A percentile compares a stretch with the other conserved stretches of the same genome.
These are phyloP conservation scores for Neostapfia colusana DNA, from an alignment of 176 grass and related monocot genomes.

Conservation along the genomic window DNA sequence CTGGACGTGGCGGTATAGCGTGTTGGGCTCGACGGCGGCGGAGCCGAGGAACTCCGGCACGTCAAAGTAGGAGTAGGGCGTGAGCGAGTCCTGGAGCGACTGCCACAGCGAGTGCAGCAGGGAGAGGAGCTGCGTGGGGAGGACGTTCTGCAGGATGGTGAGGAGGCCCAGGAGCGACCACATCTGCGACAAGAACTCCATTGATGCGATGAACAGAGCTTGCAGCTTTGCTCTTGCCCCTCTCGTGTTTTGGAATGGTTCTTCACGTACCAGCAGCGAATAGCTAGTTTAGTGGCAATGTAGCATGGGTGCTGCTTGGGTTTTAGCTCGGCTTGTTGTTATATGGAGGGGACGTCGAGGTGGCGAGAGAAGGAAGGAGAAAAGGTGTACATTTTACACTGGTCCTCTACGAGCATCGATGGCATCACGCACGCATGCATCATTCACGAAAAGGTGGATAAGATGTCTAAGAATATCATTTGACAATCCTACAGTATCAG, in stretches of 20 bases:
- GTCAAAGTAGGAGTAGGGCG: conserved; percentile 96
- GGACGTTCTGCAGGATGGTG: conserved; percentile 96
- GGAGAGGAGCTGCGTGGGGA: conserved; percentile 82
- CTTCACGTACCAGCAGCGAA: neutral
- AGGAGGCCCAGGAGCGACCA: conserved; percentile 95
- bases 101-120: conserved; percentile 90
- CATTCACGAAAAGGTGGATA: conserved; percentile 22
- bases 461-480: conserved; percentile 17
- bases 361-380: conserved; percentile 8
- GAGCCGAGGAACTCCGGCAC: conserved; percentile 92
- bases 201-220: conserved; percentile 31
- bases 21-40: conserved; percentile 83
- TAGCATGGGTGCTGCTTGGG: neutral
- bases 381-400: conserved; percentile 17
- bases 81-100: conserved; percentile 85
- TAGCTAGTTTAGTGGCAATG: neutral
- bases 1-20: conserved; percentile 84
- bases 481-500: neutral
- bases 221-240: neutral
- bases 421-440: neutral
- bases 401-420: conserved; percentile 8
- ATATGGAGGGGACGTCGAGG: conserved; percentile 33
- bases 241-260: neutral
- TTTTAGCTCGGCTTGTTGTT: conserved; percentile 22
- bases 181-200: conserved; percentile 95